phyloP scores from a whole-genome alignment of 2,329 filamentous ascomycete genomes.

The Lecanicillium sp. region DNA sequence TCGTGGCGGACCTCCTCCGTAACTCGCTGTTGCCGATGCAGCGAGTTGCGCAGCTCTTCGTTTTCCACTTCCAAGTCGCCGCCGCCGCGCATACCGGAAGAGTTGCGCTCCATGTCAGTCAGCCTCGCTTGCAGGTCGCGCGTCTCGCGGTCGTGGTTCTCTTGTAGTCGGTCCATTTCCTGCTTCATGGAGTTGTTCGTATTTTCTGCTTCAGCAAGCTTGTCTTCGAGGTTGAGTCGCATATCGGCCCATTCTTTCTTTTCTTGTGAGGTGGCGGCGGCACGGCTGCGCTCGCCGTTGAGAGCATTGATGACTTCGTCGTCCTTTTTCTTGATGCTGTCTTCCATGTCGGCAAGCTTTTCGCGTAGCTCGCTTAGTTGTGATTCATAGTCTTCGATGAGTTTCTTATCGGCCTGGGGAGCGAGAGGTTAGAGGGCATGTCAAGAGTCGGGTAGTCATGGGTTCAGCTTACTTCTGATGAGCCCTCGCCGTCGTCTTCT shows the following conservation, averaged over 20 bases:
- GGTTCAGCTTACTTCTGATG: constrained; percentile 36
- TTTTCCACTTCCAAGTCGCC: constrained; percentile 60
- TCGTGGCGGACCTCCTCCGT: constrained; percentile 84
- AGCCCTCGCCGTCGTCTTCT: constrained; percentile 75
- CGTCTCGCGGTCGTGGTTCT: constrained; percentile 59
- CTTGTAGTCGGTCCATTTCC: constrained; percentile 68
- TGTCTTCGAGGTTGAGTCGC: constrained; percentile 62
- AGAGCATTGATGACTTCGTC: constrained; percentile 57
- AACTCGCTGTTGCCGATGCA: constrained; percentile 70
- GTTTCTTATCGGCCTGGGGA: constrained; percentile 58
- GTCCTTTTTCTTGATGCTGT: constrained; percentile 63
- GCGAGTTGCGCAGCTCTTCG: constrained; percentile 56
- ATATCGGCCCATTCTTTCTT: constrained; percentile 66
- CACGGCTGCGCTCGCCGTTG: constrained; percentile 51
- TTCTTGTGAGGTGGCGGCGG: constrained; percentile 50
- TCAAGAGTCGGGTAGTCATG: neutral
- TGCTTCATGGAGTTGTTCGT: constrained; percentile 74
- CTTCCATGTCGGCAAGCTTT: constrained; percentile 67
- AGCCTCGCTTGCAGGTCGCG: constrained; percentile 59
- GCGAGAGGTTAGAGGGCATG: constrained; percentile 17
- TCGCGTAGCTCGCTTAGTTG: constrained; percentile 70
- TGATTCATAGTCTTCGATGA: constrained; percentile 72
- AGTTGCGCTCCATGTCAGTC: constrained; percentile 41
- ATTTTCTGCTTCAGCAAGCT: constrained; percentile 66
- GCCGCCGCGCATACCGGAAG: constrained; percentile 20